These are phyloP conservation scores for Opeltia flavorubescens DNA, from an alignment of 495 filamentous ascomycete genomes.

Conservation along the genomic window DNA sequence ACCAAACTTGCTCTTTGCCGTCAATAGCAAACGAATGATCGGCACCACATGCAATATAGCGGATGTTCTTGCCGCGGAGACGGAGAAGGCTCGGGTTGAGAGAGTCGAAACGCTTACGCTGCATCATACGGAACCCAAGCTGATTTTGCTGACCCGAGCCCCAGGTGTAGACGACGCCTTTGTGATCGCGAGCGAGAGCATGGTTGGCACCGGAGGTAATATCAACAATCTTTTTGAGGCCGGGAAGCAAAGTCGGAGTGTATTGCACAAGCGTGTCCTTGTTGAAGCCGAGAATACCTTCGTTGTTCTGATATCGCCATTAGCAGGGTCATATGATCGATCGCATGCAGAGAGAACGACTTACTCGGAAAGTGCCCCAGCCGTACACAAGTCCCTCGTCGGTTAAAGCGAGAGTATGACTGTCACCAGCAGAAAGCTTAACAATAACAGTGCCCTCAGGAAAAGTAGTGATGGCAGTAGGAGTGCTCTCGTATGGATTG, in stretches of 20 bases:
- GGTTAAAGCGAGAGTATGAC: conserved; percentile 49
- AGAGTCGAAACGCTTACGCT: conserved; percentile 30
- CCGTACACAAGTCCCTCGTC: conserved; percentile 53
- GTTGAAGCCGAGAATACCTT: conserved; percentile 42
- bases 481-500: conserved; percentile 47
- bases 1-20: conserved; percentile 53
- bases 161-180: conserved; percentile 46
- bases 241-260: conserved; percentile 34
- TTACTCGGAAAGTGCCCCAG: conserved; percentile 59
- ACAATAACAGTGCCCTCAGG: conserved; percentile 41
- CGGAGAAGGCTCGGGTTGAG: conserved; percentile 20
- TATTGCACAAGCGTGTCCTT: conserved; percentile 25
- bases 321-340: conserved; percentile 9
- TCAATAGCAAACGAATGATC: conserved; percentile 62
- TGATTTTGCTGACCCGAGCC: conserved; percentile 50
- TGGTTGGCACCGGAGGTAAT: conserved; percentile 47
- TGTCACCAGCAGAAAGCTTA: conserved; percentile 49
- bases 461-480: conserved; percentile 42
- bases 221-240: conserved; percentile 42
- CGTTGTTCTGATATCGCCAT: conserved; percentile 31
- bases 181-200: conserved; percentile 42
- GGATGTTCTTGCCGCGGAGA: conserved; percentile 30
- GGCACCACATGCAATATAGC: conserved; percentile 37
- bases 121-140: conserved; percentile 44
- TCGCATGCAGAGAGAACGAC: conserved; percentile 10